Percentiles rank a stretch among this genome's conserved stretches.
Conservation (phyloP, 140 eudicot genomes). For the Anethum foeniculum region DNA sequence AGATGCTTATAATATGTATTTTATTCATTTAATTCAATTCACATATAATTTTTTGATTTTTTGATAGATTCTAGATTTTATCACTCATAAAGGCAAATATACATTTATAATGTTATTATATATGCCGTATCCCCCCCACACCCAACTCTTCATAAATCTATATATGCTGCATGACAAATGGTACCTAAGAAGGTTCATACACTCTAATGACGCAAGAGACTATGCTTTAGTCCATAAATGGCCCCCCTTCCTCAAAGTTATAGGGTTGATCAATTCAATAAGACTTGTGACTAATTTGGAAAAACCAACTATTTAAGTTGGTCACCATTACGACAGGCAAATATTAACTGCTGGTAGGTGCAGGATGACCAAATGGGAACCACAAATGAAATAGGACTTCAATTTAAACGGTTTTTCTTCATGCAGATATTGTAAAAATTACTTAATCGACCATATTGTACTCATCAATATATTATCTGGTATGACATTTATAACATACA, state of each 20-base stretch:
- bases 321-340: background rate
- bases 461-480: background rate
- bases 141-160: too few relatives aligned
- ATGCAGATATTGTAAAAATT: background rate
- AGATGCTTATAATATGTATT: too few relatives aligned
- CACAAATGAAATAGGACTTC: background rate
- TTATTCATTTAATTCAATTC: too few relatives aligned
- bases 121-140: too few relatives aligned
- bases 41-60: too few relatives aligned
- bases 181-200: background rate
- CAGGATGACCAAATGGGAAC: background rate
- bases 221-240: background rate
- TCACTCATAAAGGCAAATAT: too few relatives aligned
- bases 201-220: background rate
- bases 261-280: background rate
- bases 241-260: background rate
- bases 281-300: background rate
- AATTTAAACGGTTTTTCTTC: background rate
- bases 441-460: background rate
- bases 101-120: too few relatives aligned
- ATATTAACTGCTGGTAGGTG: background rate
- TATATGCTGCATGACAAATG: background rate
- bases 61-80: too few relatives aligned
- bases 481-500: background rate
- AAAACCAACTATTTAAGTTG: background rate